Evolutionary conservation across 805 yeast genomes (phyloP).

Genomic region (Zygotorulaspora chibaensis): DNA sequence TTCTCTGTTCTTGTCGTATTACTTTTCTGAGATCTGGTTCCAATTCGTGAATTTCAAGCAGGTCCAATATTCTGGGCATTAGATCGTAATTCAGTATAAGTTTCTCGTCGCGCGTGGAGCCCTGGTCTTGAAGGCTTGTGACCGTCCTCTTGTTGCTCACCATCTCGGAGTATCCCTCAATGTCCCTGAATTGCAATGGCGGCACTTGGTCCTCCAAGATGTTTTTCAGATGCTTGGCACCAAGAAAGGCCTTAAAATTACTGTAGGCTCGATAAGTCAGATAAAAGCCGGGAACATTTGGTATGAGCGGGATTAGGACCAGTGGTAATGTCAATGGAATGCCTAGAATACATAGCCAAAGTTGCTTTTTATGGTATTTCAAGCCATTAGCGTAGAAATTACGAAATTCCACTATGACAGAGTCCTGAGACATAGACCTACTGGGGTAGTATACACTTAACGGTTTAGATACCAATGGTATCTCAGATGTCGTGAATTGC

Average conservation of each 20-base stretch:
- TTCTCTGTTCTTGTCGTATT: slow-evolving; percentile 46
- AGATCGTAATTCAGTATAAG: slow-evolving; percentile 44
- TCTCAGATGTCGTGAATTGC: slow-evolving; percentile 15
- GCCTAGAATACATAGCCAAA: slow-evolving; percentile 50
- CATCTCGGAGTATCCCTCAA: slow-evolving; percentile 33
- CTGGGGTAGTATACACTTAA: slow-evolving; percentile 53
- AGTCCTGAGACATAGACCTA: slow-evolving; percentile 29
- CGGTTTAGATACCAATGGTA: slow-evolving; percentile 20
- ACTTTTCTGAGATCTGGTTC: slow-evolving; percentile 48
- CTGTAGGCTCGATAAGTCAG: slow-evolving; percentile 78
- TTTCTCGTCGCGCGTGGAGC: slow-evolving; percentile 28
- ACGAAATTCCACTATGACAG: slow-evolving; percentile 39
- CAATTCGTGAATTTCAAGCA: slow-evolving; percentile 44
- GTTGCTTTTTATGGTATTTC: slow-evolving; percentile 51
- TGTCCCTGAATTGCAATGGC: slow-evolving; percentile 30
- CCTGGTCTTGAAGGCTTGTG: slow-evolving; percentile 9
- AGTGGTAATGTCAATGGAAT: slow-evolving; percentile 79
- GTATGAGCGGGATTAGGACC: slow-evolving; percentile 77
- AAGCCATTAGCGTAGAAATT: slow-evolving; percentile 43
- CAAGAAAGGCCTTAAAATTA: slow-evolving; percentile 71
- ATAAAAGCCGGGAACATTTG: slow-evolving; percentile 90
- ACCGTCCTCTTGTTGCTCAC: slow-evolving; percentile 10
- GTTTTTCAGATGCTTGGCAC: slow-evolving; percentile 62
- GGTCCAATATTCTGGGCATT: slow-evolving; percentile 43
- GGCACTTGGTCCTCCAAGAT: slow-evolving; percentile 47